Evolutionary conservation across 164 flowering plant species (phyloP), one percentile per base, ranked within the genome.

Genomic region (Brasenia schreberi): DNA sequence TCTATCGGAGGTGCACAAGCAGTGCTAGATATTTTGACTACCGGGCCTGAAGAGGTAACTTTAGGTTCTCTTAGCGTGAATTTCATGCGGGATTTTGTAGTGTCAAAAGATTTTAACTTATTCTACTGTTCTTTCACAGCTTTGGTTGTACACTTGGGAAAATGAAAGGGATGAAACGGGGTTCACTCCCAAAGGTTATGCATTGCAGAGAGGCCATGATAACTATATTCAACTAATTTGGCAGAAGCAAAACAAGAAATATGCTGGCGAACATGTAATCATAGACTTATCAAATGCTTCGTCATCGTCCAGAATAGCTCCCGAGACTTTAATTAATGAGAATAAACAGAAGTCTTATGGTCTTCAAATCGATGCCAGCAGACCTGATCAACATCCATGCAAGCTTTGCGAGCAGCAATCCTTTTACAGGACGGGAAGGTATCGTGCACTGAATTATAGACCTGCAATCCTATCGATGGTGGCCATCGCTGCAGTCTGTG

Each of bases 401-500:
- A 81, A 73, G 71, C 69, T 69, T 0, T 89, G 97, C 63, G 72
- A 70, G 23, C 83, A 73, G 62, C 81, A 74, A 67, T 42, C 75
- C 18, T 71, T 70, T 49, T 79, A 73, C 61, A 70, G 83, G 59
- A 72, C 52, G 5, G 14, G 64, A 4, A 70, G 77, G 63, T 49
- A 49, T 27, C 71, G 82, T 63, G 79, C 83, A 2, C 39, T 85
- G 43, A 74, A 76, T 10, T 89, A 82, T 73, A 82, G 87, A 56
- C 97, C 98, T 0, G 85, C 81, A 58, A 80, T 90, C 87, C 79
- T 94, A 5, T 89, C 97, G 17, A 75, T 93, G 86, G 85, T 93
- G 69, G 84, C 92, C 52, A 82, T 92, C 39, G 98, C 96, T 27
- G 95, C 90, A 5, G 93, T 92, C 27, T 92, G 98, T 67, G 97